Conservation (phyloP, 176 grass and related monocot genomes). For the Rhynchospora breviuscula region DNA sequence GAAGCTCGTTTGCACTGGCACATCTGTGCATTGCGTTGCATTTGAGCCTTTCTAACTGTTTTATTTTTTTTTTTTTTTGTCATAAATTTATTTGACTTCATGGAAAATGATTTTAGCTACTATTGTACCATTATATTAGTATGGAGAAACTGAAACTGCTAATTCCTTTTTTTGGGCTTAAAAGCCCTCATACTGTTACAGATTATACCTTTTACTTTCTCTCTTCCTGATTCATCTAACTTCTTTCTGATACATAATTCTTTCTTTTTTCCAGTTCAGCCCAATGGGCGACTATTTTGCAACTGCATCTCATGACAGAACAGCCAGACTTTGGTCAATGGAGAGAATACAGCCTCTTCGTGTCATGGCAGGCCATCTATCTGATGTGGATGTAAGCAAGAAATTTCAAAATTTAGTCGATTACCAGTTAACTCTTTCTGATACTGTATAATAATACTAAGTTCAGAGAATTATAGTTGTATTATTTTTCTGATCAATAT, state of each 20-base stretch:
- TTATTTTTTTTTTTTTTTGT: background rate
- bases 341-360: slow-evolving; percentile 95
- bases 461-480: background rate
- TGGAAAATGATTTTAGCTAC: background rate
- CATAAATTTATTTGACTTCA: background rate
- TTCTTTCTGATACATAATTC: background rate
- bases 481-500: background rate
- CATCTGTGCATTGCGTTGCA: no score
- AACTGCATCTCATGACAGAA: slow-evolving; percentile 94
- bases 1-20: no score
- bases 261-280: slow-evolving; percentile 62
- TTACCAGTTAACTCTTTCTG: background rate
- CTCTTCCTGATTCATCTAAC: background rate
- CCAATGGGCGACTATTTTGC: slow-evolving; percentile 97
- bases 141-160: background rate
- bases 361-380: slow-evolving; percentile 93
- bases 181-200: background rate
- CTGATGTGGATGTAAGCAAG: slow-evolving; percentile 93
- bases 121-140: background rate
- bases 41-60: background rate
- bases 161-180: background rate
- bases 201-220: background rate
- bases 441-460: background rate
- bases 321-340: slow-evolving; percentile 97
- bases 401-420: slow-evolving; percentile 7